Percentiles rank a stretch among this genome's conserved stretches.
These are phyloP conservation scores for Phylloporus sp. DNA, from an alignment of 768 basidiomycete genomes.

Conservation along the genomic window DNA sequence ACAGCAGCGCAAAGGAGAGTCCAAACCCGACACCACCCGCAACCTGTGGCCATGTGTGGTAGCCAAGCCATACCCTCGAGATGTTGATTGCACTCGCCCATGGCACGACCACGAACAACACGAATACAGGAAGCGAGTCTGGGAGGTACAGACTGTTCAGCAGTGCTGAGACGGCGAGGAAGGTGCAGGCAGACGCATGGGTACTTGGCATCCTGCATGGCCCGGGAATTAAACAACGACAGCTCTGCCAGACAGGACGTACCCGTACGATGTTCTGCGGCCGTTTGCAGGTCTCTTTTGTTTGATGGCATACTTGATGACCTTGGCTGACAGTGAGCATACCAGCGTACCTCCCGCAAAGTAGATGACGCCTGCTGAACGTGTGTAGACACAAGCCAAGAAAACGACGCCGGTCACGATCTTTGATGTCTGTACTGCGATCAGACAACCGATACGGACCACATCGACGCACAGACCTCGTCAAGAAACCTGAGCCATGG, in stretches of 20 bases:
- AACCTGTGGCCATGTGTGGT: slow-evolving; percentile 73
- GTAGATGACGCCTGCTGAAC: slow-evolving; percentile 59
- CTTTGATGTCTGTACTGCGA: slow-evolving; percentile 48
- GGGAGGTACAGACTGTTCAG: slow-evolving; percentile 59
- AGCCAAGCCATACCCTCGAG: slow-evolving; percentile 72
- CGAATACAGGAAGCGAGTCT: slow-evolving; percentile 28
- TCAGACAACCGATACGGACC: slow-evolving; percentile 3
- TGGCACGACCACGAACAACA: slow-evolving; percentile 50
- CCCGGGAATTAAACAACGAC: not conserved
- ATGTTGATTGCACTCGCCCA: slow-evolving; percentile 53
- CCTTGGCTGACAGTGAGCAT: slow-evolving; percentile 57
- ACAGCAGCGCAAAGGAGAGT: slow-evolving; percentile 44
- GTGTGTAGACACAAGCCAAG: slow-evolving; percentile 50
- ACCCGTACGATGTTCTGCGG: slow-evolving; percentile 68
- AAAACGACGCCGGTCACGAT: slow-evolving; percentile 53
- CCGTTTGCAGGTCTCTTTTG: slow-evolving; percentile 57
- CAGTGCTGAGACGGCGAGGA: slow-evolving; percentile 56
- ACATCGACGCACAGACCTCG: slow-evolving; percentile 20
- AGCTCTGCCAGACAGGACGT: slow-evolving; percentile 16
- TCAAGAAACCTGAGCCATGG: slow-evolving; percentile 32
- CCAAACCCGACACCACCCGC: slow-evolving; percentile 57
- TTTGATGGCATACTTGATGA: slow-evolving; percentile 55
- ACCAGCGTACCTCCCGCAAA: slow-evolving; percentile 54
- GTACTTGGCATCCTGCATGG: slow-evolving; percentile 77
- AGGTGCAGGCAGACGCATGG: slow-evolving; percentile 68